Evolutionary conservation across 495 filamentous ascomycete genomes (phyloP).

Genomic region (Clavariopsis aquatica): DNA sequence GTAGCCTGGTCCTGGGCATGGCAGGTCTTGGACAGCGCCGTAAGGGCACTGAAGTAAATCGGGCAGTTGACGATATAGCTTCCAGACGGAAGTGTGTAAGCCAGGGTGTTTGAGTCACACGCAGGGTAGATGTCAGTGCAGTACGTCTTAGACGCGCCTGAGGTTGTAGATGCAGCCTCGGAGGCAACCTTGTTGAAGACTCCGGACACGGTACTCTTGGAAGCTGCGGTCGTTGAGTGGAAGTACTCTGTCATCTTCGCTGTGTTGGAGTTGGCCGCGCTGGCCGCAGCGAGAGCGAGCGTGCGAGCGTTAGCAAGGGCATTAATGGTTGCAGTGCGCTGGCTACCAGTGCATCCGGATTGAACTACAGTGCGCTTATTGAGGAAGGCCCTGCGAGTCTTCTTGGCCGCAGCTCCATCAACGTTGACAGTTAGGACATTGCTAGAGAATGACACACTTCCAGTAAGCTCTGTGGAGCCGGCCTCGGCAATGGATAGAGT

Average conservation of each 20-base stretch:
- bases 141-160: slow-evolving; percentile 52
- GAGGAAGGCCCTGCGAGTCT: slow-evolving; percentile 49
- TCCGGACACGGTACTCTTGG: slow-evolving; percentile 52
- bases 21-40: slow-evolving; percentile 49
- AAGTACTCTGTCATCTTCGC: slow-evolving; percentile 60
- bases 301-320: slow-evolving; percentile 52
- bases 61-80: slow-evolving; percentile 58
- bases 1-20: slow-evolving; percentile 60
- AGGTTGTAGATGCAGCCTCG: slow-evolving; percentile 49
- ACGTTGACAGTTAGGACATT: slow-evolving; percentile 54
- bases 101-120: slow-evolving; percentile 55
- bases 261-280: slow-evolving; percentile 52
- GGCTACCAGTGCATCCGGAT: slow-evolving; percentile 51
- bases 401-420: slow-evolving; percentile 52
- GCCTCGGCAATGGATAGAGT: slow-evolving; percentile 54
- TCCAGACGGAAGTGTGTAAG: slow-evolving; percentile 56
- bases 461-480: slow-evolving; percentile 49
- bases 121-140: slow-evolving; percentile 53
- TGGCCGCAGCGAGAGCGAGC: slow-evolving; percentile 53
- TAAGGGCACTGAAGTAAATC: slow-evolving; percentile 55
- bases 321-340: slow-evolving; percentile 45
- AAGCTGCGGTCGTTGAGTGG: slow-evolving; percentile 52
- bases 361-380: slow-evolving; percentile 53
- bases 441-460: slow-evolving; percentile 49
- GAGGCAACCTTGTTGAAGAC: slow-evolving; percentile 42